Evolutionary conservation across 225 moss, liverwort and hornwort genomes (phyloP), one percentile per base, ranked within the genome.

Genomic region (Straminergon stramineum): DNA sequence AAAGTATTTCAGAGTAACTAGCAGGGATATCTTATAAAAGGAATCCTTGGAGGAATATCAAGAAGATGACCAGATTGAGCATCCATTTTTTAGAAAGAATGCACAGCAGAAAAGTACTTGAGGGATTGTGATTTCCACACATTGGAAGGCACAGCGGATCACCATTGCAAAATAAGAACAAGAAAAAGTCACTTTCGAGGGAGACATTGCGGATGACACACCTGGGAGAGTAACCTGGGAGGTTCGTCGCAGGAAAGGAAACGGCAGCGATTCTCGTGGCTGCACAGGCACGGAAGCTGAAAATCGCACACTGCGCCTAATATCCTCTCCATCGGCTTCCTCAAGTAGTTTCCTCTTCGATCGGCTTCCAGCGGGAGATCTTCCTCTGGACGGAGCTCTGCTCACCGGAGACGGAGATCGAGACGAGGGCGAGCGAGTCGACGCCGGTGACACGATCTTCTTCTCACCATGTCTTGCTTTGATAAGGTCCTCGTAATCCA

Each of bases 401-500:
- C 86, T 85, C 26, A 82, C 55, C 20, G 75, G 79, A 86, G 82
- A 91, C 30, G 19, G 85, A 84, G 89, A 90, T 23, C 55, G 70
- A 74, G 87, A 90, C 27, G 64, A 86, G 27, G 31, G 73, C 58
- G 87, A 89, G 10, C 48, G 43, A 67, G 67, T 77, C 53, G 80
- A 64, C 34, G 55, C 82, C 18, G 80, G 69, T 18, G 87, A 85
- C 19, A 86, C 41, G 32, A 84, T 62, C n/a, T 91, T 90, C 35
- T 87, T 94, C 69, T 92, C 91, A 63, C 86, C 86, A 52, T 91
- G 90, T 69, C 95, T 89, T 34, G 86, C 87, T 92, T 92, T 95
- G 31, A 95, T 93, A 45, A 92, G 90, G 41, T 91, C 89, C 79
- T 95, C 61, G 39, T 95, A 95, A 88, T 93, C 93, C 83, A 91